Conservation (phyloP, 1,284 basidiomycete genomes). For the Naganishia sp. region DNA sequence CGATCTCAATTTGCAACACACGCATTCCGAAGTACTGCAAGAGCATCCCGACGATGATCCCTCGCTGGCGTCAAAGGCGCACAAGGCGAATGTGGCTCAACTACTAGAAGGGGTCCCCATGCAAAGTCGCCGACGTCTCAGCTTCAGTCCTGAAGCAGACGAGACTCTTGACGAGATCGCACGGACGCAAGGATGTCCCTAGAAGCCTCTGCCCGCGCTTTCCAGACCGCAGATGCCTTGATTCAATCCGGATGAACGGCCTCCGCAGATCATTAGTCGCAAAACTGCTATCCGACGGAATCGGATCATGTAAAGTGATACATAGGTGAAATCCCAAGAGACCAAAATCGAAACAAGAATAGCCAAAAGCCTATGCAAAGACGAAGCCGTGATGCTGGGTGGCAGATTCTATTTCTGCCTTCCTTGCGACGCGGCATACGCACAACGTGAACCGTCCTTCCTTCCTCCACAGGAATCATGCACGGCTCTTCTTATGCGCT, state of each 20-base stretch:
- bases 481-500: constrained; percentile 20
- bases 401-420: too few species aligned
- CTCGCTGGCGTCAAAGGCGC: not conserved
- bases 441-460: not conserved
- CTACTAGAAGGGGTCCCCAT: not conserved
- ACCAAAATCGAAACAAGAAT: constrained; percentile 12
- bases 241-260: too few species aligned
- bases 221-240: too few species aligned
- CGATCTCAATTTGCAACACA: too few species aligned
- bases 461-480: not conserved
- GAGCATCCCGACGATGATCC: too few species aligned
- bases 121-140: constrained; percentile 14
- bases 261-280: too few species aligned
- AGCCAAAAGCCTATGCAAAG: too few species aligned
- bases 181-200: too few species aligned
- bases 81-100: not conserved
- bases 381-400: too few species aligned
- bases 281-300: not conserved
- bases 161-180: not conserved
- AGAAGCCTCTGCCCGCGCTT: too few species aligned
- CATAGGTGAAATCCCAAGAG: not conserved
- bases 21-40: too few species aligned
- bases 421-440: not conserved
- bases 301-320: constrained; percentile 12
- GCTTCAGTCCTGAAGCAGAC: constrained; percentile 12